phyloP scores from a whole-genome alignment of 2,329 filamentous ascomycete species.

The Colletotrichum filicis region DNA sequence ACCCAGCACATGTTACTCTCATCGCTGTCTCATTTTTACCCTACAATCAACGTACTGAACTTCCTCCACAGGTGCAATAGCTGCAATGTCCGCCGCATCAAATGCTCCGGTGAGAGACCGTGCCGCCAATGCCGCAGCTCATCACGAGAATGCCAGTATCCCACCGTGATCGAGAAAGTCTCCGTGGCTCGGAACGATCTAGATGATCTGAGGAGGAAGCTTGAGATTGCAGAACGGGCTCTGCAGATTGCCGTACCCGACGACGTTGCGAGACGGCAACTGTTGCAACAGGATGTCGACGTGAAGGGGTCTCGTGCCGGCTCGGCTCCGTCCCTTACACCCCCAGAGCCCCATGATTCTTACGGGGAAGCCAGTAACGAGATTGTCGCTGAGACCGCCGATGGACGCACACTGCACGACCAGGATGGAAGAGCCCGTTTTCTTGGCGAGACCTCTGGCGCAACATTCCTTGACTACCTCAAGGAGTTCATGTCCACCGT shows the following conservation, averaged over 20 bases:
- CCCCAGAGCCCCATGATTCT: slow-evolving; percentile 35
- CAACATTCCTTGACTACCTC: slow-evolving; percentile 60
- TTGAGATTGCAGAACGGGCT: slow-evolving; percentile 52
- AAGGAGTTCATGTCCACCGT: slow-evolving; percentile 58
- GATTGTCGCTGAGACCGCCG: slow-evolving; percentile 37
- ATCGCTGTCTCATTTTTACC: background rate
- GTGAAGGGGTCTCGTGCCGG: slow-evolving; percentile 27
- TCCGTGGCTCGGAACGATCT: slow-evolving; percentile 53
- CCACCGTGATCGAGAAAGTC: slow-evolving; percentile 55
- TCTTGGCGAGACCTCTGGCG: slow-evolving; percentile 61
- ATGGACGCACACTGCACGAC: slow-evolving; percentile 58
- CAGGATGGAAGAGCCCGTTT: slow-evolving; percentile 56
- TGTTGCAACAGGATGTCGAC: slow-evolving; percentile 43
- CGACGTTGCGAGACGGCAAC: slow-evolving; percentile 45
- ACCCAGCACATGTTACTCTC: background rate
- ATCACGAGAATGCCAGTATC: slow-evolving; percentile 60
- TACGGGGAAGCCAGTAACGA: slow-evolving; percentile 25
- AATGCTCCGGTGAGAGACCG: slow-evolving; percentile 61
- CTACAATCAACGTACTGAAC: background rate
- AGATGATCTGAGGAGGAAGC: slow-evolving; percentile 52
- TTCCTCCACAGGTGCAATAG: slow-evolving; percentile 57
- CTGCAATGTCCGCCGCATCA: slow-evolving; percentile 64
- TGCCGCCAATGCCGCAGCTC: slow-evolving; percentile 57
- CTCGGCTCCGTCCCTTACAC: slow-evolving; percentile 35
- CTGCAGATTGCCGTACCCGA: slow-evolving; percentile 52